A percentile compares a stretch with the other conserved stretches of the same genome.
phyloP scores from a whole-genome alignment of 495 filamentous ascomycete species.

The Talaromyces proteolyticus region DNA sequence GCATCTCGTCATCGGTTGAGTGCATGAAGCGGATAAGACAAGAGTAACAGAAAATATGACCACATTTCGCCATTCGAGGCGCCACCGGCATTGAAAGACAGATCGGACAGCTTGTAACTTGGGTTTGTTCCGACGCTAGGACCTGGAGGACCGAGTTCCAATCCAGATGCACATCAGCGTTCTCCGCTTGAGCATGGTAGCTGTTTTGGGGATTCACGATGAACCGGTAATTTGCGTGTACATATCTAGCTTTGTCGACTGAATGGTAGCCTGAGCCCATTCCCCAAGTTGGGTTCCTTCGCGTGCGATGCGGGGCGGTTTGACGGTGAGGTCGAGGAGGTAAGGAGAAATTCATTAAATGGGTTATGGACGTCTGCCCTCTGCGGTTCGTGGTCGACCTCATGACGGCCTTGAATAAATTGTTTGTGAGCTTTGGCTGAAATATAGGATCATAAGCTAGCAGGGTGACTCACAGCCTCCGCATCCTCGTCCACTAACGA shows the following conservation, averaged over 20 bases:
- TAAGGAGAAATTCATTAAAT: slow-evolving; percentile 86
- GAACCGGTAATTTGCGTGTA: slow-evolving; percentile 97
- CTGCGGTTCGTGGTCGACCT: slow-evolving; percentile 77
- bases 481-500: slow-evolving; percentile 68
- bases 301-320: slow-evolving; percentile 46
- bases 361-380: slow-evolving; percentile 94
- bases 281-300: slow-evolving; percentile 73
- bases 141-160: slow-evolving; percentile 91
- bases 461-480: slow-evolving; percentile 72
- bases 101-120: slow-evolving; percentile 84
- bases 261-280: slow-evolving; percentile 88
- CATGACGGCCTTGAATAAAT: slow-evolving; percentile 70
- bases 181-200: slow-evolving; percentile 72
- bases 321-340: slow-evolving; percentile 69
- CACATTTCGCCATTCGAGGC: slow-evolving; percentile 95
- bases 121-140: slow-evolving; percentile 82
- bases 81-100: slow-evolving; percentile 88
- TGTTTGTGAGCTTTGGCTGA: no score
- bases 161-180: slow-evolving; percentile 86
- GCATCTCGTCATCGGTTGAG: slow-evolving; percentile 61
- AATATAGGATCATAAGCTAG: no score
- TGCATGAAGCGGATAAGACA: slow-evolving; percentile 97
- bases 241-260: slow-evolving; percentile 88
- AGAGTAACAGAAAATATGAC: slow-evolving; percentile 93
- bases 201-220: slow-evolving; percentile 79